phyloP scores from a whole-genome alignment of 2,329 filamentous ascomycete genomes.

The Plenodomus biglobosus region DNA sequence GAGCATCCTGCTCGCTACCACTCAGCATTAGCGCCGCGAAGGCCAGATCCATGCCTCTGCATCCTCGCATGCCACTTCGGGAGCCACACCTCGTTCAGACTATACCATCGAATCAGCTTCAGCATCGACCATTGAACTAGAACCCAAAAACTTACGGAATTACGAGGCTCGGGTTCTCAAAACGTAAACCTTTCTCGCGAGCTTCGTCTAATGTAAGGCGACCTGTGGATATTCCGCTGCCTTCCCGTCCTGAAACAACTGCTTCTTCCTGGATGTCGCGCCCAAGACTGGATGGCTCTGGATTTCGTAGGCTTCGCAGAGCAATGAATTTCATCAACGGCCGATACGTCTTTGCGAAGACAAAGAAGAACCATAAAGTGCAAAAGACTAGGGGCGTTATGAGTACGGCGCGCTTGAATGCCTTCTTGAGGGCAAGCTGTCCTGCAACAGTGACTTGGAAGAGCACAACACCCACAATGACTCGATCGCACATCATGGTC shows the following conservation, averaged over 20 bases:
- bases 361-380: slow-evolving; percentile 87
- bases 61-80: slow-evolving; percentile 33
- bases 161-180: slow-evolving; percentile 75
- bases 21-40: slow-evolving; percentile 21
- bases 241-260: slow-evolving; percentile 11
- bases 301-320: slow-evolving; percentile 75
- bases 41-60: slow-evolving; percentile 22
- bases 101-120: slow-evolving; percentile 35
- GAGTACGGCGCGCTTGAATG: slow-evolving; percentile 71
- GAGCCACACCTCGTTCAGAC: slow-evolving; percentile 72
- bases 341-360: slow-evolving; percentile 78
- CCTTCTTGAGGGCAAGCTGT: slow-evolving; percentile 72
- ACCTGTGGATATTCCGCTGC: slow-evolving; percentile 9
- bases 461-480: slow-evolving; percentile 81
- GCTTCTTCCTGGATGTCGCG: slow-evolving; percentile 50
- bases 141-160: slow-evolving; percentile 57
- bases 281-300: slow-evolving; percentile 55
- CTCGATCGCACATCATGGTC: slow-evolving; percentile 93
- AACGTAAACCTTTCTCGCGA: slow-evolving; percentile 67
- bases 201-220: slow-evolving; percentile 71
- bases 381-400: slow-evolving; percentile 74
- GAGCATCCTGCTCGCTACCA: slow-evolving; percentile 3
- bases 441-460: slow-evolving; percentile 93
- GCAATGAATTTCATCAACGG: slow-evolving; percentile 93
- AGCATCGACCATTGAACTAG: not conserved